A percentile compares a stretch with the other conserved stretches of the same genome.
phyloP scores from a whole-genome alignment of 306 rosid species.

The Hippophae rhamnoides region DNA sequence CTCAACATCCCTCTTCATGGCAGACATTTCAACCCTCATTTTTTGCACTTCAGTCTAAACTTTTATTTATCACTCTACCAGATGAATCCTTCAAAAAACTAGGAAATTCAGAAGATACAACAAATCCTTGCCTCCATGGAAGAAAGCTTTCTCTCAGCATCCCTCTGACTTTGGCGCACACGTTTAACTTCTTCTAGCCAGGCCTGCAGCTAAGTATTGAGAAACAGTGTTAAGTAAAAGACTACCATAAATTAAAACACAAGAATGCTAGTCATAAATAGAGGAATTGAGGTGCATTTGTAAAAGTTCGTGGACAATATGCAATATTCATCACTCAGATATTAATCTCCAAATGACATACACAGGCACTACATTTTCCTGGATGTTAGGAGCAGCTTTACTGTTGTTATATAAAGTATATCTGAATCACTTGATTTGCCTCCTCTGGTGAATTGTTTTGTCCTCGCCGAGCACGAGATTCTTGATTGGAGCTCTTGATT shows the following conservation, averaged over 20 bases:
- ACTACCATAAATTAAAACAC: too few species aligned
- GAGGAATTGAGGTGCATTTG: too few species aligned
- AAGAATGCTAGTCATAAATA: too few species aligned
- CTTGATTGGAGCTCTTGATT: conserved; percentile 98
- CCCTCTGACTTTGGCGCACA: conserved; percentile 92
- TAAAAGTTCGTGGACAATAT: too few species aligned
- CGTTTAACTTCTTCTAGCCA: conserved; percentile 98
- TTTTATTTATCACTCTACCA: conserved; percentile 13
- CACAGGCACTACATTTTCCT: not conserved
- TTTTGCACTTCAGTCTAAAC: conserved; percentile 83
- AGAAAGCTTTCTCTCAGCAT: conserved; percentile 87
- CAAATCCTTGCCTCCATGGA: conserved; percentile 54
- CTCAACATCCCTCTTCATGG: conserved; percentile 99
- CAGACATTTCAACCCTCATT: conserved; percentile 98
- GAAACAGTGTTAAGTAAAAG: not conserved
- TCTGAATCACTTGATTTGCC: conserved; percentile 89
- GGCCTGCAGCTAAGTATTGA: conserved; percentile 56
- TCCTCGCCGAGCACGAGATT: conserved; percentile 72
- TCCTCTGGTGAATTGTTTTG: conserved; percentile 89
- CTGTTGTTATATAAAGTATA: conserved; percentile 9
- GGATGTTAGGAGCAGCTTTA: not conserved
- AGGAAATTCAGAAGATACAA: conserved; percentile 3
- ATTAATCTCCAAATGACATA: not conserved
- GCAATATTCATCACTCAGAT: not conserved
- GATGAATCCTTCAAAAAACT: conserved; percentile 16